Evolutionary conservation across 2,329 filamentous ascomycete species (phyloP).

Genomic region (Talaromyces sp.): DNA sequence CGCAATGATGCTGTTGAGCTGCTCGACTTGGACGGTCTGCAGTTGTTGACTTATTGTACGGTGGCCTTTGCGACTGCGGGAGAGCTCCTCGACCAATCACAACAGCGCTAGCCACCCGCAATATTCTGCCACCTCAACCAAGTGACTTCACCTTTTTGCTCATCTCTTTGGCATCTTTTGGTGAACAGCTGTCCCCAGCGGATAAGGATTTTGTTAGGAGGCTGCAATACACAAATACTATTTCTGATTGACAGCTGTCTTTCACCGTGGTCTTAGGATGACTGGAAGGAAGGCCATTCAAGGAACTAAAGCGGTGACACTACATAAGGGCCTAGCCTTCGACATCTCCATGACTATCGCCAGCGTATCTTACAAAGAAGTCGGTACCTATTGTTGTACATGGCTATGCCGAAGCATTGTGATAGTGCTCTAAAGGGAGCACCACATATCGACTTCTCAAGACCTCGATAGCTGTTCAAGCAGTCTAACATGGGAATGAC

Average conservation of each 20-base stretch:
- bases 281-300: not conserved
- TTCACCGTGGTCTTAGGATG: not conserved
- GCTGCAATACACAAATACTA: not conserved
- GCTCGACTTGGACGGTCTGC: conserved; percentile 13
- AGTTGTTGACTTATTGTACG: conserved; percentile 29
- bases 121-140: conserved; percentile 24
- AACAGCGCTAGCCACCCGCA: conserved; percentile 8
- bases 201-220: not conserved
- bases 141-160: not conserved
- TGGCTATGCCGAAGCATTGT: not conserved
- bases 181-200: not conserved
- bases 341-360: not conserved
- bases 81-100: conserved; percentile 31
- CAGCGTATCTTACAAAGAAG: not conserved
- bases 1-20: conserved; percentile 6
- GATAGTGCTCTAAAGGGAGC: not conserved
- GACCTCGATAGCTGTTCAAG: not conserved
- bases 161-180: not conserved
- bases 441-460: not conserved
- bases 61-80: conserved; percentile 36
- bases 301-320: not conserved
- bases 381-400: not conserved
- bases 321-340: too few relatives aligned
- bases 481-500: not conserved
- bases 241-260: not conserved